phyloP scores from a whole-genome alignment of 2,329 filamentous ascomycete genomes.

The Penicillium occitanis region DNA sequence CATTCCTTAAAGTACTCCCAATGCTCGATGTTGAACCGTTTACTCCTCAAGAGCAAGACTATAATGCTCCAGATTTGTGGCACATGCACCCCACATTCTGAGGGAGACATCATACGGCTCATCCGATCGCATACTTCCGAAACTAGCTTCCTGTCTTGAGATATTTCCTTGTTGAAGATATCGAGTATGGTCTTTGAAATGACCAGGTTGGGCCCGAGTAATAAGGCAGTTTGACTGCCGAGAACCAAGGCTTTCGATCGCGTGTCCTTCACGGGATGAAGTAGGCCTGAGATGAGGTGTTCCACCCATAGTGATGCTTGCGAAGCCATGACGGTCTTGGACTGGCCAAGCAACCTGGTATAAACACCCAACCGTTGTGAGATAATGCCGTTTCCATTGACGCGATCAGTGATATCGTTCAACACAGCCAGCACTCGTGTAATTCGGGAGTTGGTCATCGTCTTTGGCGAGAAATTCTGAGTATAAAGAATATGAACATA shows the following conservation, averaged over 20 bases:
- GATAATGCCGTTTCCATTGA: conserved; percentile 78
- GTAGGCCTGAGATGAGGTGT: conserved; percentile 77
- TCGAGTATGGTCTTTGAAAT: conserved; percentile 64
- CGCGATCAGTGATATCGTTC: conserved; percentile 68
- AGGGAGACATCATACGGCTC: conserved; percentile 62
- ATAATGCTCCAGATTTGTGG: conserved; percentile 88
- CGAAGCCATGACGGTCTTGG: conserved; percentile 66
- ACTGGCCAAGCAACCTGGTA: conserved; percentile 71
- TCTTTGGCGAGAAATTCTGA: conserved; percentile 72
- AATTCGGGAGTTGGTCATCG: conserved; percentile 71
- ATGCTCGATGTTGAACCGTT: conserved; percentile 57
- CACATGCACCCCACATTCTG: conserved; percentile 64
- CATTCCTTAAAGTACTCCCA: conserved; percentile 76
- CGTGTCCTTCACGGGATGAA: conserved; percentile 75
- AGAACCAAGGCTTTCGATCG: conserved; percentile 71
- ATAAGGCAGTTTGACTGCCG: conserved; percentile 68
- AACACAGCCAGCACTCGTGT: conserved; percentile 69
- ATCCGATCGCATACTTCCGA: conserved; percentile 68
- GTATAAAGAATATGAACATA: conserved; percentile 77
- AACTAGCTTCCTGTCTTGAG: conserved; percentile 62
- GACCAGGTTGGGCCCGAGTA: conserved; percentile 66
- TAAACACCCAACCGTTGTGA: conserved; percentile 78
- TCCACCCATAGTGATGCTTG: conserved; percentile 75
- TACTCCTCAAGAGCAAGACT: conserved; percentile 69
- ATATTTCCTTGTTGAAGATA: conserved; percentile 51